A percentile compares a stretch with the other conserved stretches of the same genome.
These are phyloP conservation scores for Begonia fuchsioides DNA, from an alignment of 306 rosid species.

Conservation along the genomic window DNA sequence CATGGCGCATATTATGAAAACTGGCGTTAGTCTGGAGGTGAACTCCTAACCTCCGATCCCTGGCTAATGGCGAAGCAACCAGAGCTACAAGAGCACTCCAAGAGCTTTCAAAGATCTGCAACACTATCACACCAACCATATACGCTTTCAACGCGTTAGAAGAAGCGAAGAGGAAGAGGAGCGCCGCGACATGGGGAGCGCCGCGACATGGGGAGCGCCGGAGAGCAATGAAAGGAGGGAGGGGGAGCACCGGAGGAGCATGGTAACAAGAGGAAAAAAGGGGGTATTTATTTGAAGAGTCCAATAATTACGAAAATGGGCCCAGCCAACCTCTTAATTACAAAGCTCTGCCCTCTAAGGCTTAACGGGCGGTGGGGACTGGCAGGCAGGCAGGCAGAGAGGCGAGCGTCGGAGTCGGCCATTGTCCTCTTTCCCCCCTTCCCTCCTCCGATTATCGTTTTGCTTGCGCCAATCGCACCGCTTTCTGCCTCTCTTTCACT, in stretches of 20 bases:
- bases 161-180: neutral
- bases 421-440: constrained; percentile 13
- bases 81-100: constrained; percentile 84
- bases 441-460: constrained; percentile 6
- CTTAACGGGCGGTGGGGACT: constrained; percentile 1
- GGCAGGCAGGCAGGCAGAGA: too few species aligned
- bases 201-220: too few species aligned
- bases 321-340: too few species aligned
- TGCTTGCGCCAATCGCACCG: constrained; percentile 64
- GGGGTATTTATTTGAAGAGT: too few species aligned
- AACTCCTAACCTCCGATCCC: constrained; percentile 93
- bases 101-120: constrained; percentile 79
- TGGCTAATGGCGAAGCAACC: constrained; percentile 95
- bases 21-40: constrained; percentile 89
- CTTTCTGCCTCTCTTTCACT: constrained; percentile 12
- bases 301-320: too few species aligned
- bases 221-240: neutral
- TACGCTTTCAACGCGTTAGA: neutral
- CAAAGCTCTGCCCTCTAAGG: too few species aligned
- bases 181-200: neutral
- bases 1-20: constrained; percentile 26
- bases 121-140: neutral
- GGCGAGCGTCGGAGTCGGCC: constrained; percentile 2
- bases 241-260: too few species aligned
- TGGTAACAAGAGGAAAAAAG: too few species aligned